Conservation (phyloP, 1,284 basidiomycete genomes). For the Cryptococcus floricola region DNA sequence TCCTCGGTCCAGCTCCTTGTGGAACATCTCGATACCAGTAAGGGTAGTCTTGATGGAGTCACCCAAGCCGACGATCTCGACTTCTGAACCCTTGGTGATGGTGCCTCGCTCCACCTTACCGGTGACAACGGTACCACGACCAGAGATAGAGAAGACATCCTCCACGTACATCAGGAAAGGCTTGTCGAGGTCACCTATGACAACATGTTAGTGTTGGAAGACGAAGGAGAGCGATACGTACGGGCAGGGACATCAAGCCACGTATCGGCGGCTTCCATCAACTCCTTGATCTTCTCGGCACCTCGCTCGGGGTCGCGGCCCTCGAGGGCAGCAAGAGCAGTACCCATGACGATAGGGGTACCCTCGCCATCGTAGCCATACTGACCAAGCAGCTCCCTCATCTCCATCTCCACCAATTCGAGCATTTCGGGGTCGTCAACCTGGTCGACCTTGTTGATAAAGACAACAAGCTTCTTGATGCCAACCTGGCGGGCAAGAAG, state of each 20-base stretch:
- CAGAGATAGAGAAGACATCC: slow-evolving; percentile 97
- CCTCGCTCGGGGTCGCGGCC: slow-evolving; percentile 76
- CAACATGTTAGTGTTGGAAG: neutral
- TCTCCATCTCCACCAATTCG: slow-evolving; percentile 99
- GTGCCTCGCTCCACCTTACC: slow-evolving; percentile 96
- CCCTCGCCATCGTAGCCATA: slow-evolving; percentile 96
- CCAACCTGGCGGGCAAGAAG: slow-evolving; percentile 97
- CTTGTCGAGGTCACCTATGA: slow-evolving; percentile 85
- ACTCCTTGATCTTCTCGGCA: slow-evolving; percentile 72
- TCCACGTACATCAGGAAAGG: slow-evolving; percentile 97
- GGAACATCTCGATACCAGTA: slow-evolving; percentile 99
- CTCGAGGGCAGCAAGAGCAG: slow-evolving; percentile 91
- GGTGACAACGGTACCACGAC: slow-evolving; percentile 96
- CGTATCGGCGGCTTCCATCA: slow-evolving; percentile 82
- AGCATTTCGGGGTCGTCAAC: slow-evolving; percentile 97
- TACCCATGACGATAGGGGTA: slow-evolving; percentile 95
- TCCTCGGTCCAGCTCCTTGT: slow-evolving; percentile 97
- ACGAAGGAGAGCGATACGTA: slow-evolving; percentile 48
- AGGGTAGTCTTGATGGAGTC: slow-evolving; percentile 83
- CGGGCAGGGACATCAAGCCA: slow-evolving; percentile 96
- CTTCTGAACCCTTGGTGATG: slow-evolving; percentile 87
- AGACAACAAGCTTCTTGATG: slow-evolving; percentile 96
- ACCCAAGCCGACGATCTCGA: slow-evolving; percentile 91
- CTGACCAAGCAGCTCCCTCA: slow-evolving; percentile 89
- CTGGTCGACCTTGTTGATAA: slow-evolving; percentile 95